Conservation (phyloP, 2,329 filamentous ascomycete genomes). For the Daldinia eschscholtzii region DNA sequence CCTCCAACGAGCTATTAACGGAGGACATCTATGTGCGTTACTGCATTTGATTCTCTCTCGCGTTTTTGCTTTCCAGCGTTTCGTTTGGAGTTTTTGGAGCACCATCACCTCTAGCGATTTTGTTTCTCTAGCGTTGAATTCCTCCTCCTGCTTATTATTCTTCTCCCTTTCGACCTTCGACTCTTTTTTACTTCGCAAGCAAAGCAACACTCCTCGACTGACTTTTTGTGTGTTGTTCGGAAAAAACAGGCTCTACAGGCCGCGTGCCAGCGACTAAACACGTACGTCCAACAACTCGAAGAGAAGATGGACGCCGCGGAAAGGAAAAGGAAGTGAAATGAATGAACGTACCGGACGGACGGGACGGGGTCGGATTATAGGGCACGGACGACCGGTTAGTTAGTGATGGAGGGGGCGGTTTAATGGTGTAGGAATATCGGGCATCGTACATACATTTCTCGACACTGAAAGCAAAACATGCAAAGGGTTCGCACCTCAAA, state of each 20-base stretch:
- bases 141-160: neutral
- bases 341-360: neutral
- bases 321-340: slow-evolving; percentile 71
- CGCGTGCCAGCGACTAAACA: slow-evolving; percentile 86
- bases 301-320: slow-evolving; percentile 77
- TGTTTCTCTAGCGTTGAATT: slow-evolving; percentile 32
- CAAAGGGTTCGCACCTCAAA: slow-evolving; percentile 28
- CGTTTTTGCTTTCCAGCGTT: slow-evolving; percentile 31
- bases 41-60: slow-evolving; percentile 55
- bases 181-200: slow-evolving; percentile 24
- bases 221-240: slow-evolving; percentile 35
- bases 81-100: slow-evolving; percentile 7
- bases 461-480: slow-evolving; percentile 17
- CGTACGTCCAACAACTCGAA: slow-evolving; percentile 85
- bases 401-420: neutral
- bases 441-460: slow-evolving; percentile 22
- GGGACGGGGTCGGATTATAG: slow-evolving; percentile 6
- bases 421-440: slow-evolving; percentile 36
- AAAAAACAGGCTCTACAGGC: slow-evolving; percentile 80
- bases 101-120: slow-evolving; percentile 10
- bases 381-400: slow-evolving; percentile 11
- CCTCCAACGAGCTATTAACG: slow-evolving; percentile 91
- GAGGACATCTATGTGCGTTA: slow-evolving; percentile 94
- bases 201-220: slow-evolving; percentile 26
- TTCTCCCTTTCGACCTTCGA: slow-evolving; percentile 16